Percentiles rank a stretch among this genome's conserved stretches.
These are phyloP conservation scores for Melampsora americana DNA, from an alignment of 1,284 basidiomycete species.

Conservation along the genomic window DNA sequence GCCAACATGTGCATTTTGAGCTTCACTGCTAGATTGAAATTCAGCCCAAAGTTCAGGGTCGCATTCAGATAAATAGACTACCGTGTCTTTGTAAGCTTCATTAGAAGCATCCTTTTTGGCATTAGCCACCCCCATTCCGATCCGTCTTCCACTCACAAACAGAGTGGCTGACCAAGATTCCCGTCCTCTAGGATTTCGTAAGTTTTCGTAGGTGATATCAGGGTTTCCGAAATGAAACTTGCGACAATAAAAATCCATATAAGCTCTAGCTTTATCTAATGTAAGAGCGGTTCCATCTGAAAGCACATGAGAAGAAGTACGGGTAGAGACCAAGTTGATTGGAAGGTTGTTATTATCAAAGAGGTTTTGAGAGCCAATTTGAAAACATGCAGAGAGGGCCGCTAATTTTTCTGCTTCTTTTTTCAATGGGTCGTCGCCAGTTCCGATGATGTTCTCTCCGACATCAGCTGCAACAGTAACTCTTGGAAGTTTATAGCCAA, in stretches of 20 bases:
- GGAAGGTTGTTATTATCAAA: conserved; percentile 51
- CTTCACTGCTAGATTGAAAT: conserved; percentile 57
- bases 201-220: conserved; percentile 64
- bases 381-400: conserved; percentile 68
- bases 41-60: conserved; percentile 75
- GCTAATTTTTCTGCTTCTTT: conserved; percentile 74
- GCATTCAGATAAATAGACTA: conserved; percentile 76
- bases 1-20: conserved; percentile 57
- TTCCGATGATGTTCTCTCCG: conserved; percentile 52
- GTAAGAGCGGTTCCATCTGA: conserved; percentile 67
- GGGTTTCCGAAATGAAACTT: conserved; percentile 76
- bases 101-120: conserved; percentile 74
- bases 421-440: conserved; percentile 65
- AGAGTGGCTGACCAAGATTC: conserved; percentile 74
- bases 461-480: conserved; percentile 23
- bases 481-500: conserved; percentile 2
- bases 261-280: conserved; percentile 75
- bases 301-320: conserved; percentile 54
- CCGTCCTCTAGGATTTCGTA: conserved; percentile 49
- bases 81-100: conserved; percentile 80
- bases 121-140: conserved; percentile 70
- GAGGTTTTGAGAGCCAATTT: conserved; percentile 64
- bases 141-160: conserved; percentile 71
- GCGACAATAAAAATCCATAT: conserved; percentile 93
- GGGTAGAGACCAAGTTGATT: conserved; percentile 55